phyloP scores from a whole-genome alignment of 2,329 filamentous ascomycete genomes.

The Periglandula ipomoeae region DNA sequence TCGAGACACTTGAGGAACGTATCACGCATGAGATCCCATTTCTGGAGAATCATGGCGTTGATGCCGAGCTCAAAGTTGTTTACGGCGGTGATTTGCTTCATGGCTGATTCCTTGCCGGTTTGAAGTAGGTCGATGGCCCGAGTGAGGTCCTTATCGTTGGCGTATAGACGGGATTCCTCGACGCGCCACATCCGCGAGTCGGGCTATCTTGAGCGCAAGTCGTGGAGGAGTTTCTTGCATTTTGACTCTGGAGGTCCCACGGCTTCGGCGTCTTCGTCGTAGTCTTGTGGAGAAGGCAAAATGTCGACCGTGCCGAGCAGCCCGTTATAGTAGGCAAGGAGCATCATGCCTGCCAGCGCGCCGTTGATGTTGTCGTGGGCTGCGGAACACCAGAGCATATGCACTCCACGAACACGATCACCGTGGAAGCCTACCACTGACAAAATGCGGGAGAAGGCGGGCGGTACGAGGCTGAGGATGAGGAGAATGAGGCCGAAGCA shows the following conservation, averaged over 20 bases:
- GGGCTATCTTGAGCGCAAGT: conserved; percentile 72
- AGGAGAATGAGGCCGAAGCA: conserved; percentile 83
- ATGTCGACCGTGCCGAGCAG: conserved; percentile 85
- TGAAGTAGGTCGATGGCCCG: conserved; percentile 58
- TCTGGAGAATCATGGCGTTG: conserved; percentile 68
- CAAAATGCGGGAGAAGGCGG: conserved; percentile 77
- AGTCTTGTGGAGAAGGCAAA: conserved; percentile 50
- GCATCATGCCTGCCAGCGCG: conserved; percentile 73
- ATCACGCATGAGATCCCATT: conserved; percentile 64
- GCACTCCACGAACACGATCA: conserved; percentile 71
- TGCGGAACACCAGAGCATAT: conserved; percentile 85
- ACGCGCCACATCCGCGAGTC: conserved; percentile 78
- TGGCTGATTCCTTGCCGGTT: conserved; percentile 52
- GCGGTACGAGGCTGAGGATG: conserved; percentile 86
- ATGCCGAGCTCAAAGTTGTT: conserved; percentile 78
- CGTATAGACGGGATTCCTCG: conserved; percentile 73
- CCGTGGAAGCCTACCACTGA: conserved; percentile 87
- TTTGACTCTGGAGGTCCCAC: conserved; percentile 64
- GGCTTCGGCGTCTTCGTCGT: conserved; percentile 44
- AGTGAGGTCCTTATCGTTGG: conserved; percentile 56
- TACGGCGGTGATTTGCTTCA: conserved; percentile 82
- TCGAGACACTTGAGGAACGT: conserved; percentile 67
- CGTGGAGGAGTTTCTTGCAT: conserved; percentile 56
- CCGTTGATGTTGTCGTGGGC: conserved; percentile 83
- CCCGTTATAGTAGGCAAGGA: conserved; percentile 83